Evolutionary conservation across 129 eudicot genomes (phyloP).

Genomic region (Arctium lappa): DNA sequence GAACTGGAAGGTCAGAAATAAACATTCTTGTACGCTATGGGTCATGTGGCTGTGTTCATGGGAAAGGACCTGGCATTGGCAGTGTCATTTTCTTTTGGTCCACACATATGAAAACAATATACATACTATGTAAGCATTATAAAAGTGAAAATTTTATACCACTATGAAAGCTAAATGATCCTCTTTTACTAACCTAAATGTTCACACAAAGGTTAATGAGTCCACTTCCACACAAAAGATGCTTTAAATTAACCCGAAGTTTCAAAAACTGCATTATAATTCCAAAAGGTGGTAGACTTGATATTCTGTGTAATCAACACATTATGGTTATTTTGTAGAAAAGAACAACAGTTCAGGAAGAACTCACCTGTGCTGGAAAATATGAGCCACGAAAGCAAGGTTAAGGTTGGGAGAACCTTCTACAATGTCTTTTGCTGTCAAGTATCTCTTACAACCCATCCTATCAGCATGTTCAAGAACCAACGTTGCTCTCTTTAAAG

Average conservation of each 20-base stretch:
- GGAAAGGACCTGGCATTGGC: background rate
- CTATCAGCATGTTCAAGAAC: conserved; percentile 95
- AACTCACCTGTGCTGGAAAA: conserved; percentile 89
- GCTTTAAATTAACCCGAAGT: background rate
- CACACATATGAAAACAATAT: background rate
- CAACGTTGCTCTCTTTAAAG: conserved; percentile 72
- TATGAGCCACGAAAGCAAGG: conserved; percentile 96
- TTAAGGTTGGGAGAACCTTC: conserved; percentile 97
- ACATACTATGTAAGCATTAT: background rate
- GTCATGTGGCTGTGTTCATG: background rate
- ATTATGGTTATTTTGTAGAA: background rate
- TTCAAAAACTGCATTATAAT: background rate
- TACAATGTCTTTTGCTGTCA: conserved; percentile 90
- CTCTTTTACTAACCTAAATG: no score
- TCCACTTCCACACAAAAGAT: background rate
- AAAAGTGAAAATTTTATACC: background rate
- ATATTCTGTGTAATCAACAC: background rate
- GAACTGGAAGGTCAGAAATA: background rate
- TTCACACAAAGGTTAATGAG: background rate
- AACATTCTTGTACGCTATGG: background rate
- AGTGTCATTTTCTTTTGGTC: background rate
- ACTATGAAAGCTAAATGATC: no score
- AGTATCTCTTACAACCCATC: conserved; percentile 98
- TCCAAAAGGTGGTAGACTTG: background rate
- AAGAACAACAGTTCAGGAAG: conserved; percentile 12